A percentile compares a stretch with the other conserved stretches of the same genome.
These are phyloP conservation scores for Backusella mclennaniae DNA, from an alignment of 192 early-diverging fungal genomes.

Conservation along the genomic window DNA sequence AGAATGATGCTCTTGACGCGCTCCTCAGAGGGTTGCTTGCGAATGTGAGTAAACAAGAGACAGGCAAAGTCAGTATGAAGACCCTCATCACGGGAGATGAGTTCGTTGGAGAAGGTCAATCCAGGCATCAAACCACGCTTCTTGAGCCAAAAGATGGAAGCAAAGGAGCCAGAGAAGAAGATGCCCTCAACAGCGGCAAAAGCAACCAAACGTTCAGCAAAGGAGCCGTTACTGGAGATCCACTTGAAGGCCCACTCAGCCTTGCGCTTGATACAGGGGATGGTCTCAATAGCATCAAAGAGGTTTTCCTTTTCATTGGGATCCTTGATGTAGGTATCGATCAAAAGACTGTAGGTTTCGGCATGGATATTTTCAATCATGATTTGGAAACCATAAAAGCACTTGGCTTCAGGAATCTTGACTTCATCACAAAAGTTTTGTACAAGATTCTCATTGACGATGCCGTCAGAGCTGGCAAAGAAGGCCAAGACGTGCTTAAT, in stretches of 20 bases:
- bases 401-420: slow-evolving; percentile 91
- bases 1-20: slow-evolving; percentile 69
- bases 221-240: slow-evolving; percentile 80
- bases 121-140: slow-evolving; percentile 98
- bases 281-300: slow-evolving; percentile 93
- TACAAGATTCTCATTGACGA: slow-evolving; percentile 95
- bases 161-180: slow-evolving; percentile 98
- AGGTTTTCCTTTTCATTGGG: slow-evolving; percentile 75
- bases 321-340: slow-evolving; percentile 95
- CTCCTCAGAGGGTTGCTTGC: slow-evolving; percentile 66
- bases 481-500: slow-evolving; percentile 92
- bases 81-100: slow-evolving; percentile 97
- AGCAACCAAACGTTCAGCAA: slow-evolving; percentile 90
- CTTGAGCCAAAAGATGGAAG: slow-evolving; percentile 99
- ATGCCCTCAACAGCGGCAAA: slow-evolving; percentile 99
- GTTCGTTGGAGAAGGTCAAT: slow-evolving; percentile 96
- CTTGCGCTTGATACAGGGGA: slow-evolving; percentile 95
- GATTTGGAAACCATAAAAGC: slow-evolving; percentile 97
- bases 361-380: slow-evolving; percentile 98
- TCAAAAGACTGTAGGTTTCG: slow-evolving; percentile 93
- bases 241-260: slow-evolving; percentile 97
- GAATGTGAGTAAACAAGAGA: slow-evolving; percentile 82
- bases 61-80: slow-evolving; percentile 98
- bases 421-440: slow-evolving; percentile 89
- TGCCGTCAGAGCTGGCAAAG: slow-evolving; percentile 94